These are phyloP conservation scores for Diatrype stigma DNA, from an alignment of 2,329 filamentous ascomycete species.

Conservation along the genomic window DNA sequence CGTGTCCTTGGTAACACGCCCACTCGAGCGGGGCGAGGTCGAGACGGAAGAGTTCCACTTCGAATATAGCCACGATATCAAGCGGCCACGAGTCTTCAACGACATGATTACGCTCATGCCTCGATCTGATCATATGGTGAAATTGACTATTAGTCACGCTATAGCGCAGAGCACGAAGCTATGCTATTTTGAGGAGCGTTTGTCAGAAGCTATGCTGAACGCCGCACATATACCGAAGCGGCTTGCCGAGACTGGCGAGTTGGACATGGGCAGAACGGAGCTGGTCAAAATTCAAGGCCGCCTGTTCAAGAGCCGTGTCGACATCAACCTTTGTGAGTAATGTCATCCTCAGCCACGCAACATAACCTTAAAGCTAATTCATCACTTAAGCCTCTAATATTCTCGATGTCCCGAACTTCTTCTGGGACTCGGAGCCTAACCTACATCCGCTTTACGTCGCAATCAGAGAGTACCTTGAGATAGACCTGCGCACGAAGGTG, in stretches of 20 bases:
- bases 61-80: slow-evolving; percentile 84
- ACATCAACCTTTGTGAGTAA: slow-evolving; percentile 90
- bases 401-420: slow-evolving; percentile 93
- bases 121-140: slow-evolving; percentile 94
- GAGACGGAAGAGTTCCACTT: slow-evolving; percentile 99
- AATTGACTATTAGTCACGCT: slow-evolving; percentile 93
- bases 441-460: slow-evolving; percentile 91
- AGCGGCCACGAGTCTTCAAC: slow-evolving; percentile 90
- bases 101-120: slow-evolving; percentile 98
- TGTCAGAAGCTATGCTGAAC: slow-evolving; percentile 89
- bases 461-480: slow-evolving; percentile 95
- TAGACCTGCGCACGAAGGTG: slow-evolving; percentile 91
- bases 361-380: slow-evolving; percentile 16
- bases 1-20: slow-evolving; percentile 67
- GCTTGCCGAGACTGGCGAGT: slow-evolving; percentile 80
- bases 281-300: slow-evolving; percentile 88
- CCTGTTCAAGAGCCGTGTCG: slow-evolving; percentile 89
- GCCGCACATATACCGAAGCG: slow-evolving; percentile 89
- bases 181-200: slow-evolving; percentile 91
- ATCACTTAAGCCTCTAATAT: slow-evolving; percentile 74
- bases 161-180: slow-evolving; percentile 97
- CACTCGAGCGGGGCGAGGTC: slow-evolving; percentile 83
- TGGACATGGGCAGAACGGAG: slow-evolving; percentile 88
- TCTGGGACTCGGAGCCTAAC: slow-evolving; percentile 96
- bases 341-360: too few species aligned